phyloP scores from a whole-genome alignment of 106 monocot genomes.

The Phalaenopsis equestris region DNA sequence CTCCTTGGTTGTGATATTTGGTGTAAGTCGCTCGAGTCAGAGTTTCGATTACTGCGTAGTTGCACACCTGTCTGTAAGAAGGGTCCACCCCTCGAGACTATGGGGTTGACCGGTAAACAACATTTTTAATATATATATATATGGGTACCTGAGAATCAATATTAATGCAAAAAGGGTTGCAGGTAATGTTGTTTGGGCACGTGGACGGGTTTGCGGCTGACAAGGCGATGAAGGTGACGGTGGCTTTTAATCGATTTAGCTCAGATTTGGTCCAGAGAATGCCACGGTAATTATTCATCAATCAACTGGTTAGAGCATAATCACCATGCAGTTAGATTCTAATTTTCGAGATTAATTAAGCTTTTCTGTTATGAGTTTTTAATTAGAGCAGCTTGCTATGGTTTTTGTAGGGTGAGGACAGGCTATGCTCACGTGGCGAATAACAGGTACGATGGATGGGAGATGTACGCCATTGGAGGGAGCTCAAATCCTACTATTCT shows the following conservation, averaged over 20 bases:
- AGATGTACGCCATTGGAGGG: conserved; percentile 50
- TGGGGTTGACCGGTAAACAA: too few relatives aligned
- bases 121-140: neutral
- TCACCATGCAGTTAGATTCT: neutral
- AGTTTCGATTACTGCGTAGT: too few relatives aligned
- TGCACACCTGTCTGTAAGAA: too few relatives aligned
- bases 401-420: conserved; percentile 29
- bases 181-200: conserved; percentile 66
- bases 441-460: conserved; percentile 46
- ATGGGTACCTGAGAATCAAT: neutral
- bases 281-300: conserved; percentile 29
- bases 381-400: neutral
- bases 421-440: conserved; percentile 54
- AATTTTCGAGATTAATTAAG: too few relatives aligned
- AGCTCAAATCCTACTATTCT: conserved; percentile 53
- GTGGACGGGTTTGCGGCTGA: conserved; percentile 23
- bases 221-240: conserved; percentile 45
- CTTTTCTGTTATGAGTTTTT: neutral
- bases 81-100: too few relatives aligned
- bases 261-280: conserved; percentile 40
- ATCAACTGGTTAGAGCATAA: neutral
- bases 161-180: neutral
- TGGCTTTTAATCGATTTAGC: conserved; percentile 46
- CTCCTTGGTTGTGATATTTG: too few relatives aligned
- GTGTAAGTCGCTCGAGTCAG: too few relatives aligned